A percentile compares a stretch with the other conserved stretches of the same genome.
Evolutionary conservation across 441 rosid species (phyloP).

Genomic region (Corymbia calophylla): DNA sequence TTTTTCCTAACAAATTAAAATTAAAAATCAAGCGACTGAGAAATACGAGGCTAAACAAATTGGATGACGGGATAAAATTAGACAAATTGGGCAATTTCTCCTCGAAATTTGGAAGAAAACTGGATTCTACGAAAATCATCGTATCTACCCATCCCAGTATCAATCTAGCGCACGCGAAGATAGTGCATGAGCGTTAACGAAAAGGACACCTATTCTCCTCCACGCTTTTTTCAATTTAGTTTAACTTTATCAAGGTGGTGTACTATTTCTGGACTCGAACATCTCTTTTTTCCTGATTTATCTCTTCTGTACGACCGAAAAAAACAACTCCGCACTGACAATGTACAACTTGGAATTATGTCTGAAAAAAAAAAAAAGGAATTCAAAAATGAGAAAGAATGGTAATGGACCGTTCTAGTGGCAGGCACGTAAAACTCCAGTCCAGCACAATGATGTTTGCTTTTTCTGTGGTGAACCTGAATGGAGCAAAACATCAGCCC

Average conservation of each 20-base stretch:
- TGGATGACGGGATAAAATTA: background rate
- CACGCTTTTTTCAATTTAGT: background rate
- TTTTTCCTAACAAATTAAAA: background rate
- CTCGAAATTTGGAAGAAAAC: background rate
- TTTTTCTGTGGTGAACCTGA: background rate
- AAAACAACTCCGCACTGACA: background rate
- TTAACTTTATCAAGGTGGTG: background rate
- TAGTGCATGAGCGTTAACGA: background rate
- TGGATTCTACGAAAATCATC: background rate
- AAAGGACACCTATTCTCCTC: background rate
- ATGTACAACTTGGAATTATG: background rate
- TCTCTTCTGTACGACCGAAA: background rate
- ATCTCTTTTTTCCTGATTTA: background rate
- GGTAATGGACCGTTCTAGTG: background rate
- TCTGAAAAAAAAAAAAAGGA: background rate
- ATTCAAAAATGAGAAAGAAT: background rate
- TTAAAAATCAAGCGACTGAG: background rate
- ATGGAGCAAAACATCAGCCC: background rate
- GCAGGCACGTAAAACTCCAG: background rate
- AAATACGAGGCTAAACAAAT: background rate
- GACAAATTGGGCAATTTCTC: background rate
- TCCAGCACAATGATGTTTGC: background rate
- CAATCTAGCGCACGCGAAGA: background rate
- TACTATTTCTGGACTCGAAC: background rate
- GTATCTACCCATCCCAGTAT: background rate